Percentiles rank a stretch among this genome's conserved stretches.
phyloP scores from a whole-genome alignment of 2,329 filamentous ascomycete species.

The Chaetomiaceae sp. region DNA sequence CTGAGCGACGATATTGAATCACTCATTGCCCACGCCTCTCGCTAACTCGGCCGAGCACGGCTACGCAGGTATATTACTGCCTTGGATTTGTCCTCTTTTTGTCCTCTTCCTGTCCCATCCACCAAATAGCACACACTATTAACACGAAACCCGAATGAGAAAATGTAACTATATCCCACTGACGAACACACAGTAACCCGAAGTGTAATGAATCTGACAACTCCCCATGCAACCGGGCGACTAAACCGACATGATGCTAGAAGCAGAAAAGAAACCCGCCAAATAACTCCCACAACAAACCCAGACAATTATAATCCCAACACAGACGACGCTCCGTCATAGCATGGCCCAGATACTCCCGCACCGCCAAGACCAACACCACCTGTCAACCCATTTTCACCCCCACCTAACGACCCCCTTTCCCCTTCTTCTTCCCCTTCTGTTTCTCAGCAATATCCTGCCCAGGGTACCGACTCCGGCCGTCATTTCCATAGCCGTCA shows the following conservation, averaged over 20 bases:
- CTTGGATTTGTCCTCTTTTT: too few relatives aligned
- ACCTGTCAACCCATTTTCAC: not conserved
- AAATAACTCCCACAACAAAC: slow-evolving; percentile 2
- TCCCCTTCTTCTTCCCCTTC: slow-evolving; percentile 26
- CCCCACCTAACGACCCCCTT: not conserved
- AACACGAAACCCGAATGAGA: not conserved
- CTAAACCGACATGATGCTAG: not conserved
- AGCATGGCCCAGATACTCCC: not conserved
- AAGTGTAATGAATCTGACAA: not conserved
- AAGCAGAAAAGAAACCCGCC: not conserved
- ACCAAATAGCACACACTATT: not conserved
- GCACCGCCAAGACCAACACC: not conserved
- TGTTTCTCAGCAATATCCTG: slow-evolving; percentile 33
- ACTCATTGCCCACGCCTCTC: too few relatives aligned
- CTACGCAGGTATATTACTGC: too few relatives aligned
- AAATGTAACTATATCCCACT: not conserved
- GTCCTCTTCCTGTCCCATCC: too few relatives aligned
- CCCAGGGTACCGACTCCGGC: slow-evolving; percentile 46
- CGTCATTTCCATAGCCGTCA: slow-evolving; percentile 67
- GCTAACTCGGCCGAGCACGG: too few relatives aligned
- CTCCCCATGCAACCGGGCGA: not conserved
- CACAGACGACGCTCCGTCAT: not conserved
- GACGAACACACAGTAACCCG: slow-evolving; percentile 1
- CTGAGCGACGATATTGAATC: too few relatives aligned
- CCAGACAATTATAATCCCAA: slow-evolving; percentile 1